These are phyloP conservation scores for Erodium chrysanthum DNA, from an alignment of 441 rosid genomes.

Conservation along the genomic window DNA sequence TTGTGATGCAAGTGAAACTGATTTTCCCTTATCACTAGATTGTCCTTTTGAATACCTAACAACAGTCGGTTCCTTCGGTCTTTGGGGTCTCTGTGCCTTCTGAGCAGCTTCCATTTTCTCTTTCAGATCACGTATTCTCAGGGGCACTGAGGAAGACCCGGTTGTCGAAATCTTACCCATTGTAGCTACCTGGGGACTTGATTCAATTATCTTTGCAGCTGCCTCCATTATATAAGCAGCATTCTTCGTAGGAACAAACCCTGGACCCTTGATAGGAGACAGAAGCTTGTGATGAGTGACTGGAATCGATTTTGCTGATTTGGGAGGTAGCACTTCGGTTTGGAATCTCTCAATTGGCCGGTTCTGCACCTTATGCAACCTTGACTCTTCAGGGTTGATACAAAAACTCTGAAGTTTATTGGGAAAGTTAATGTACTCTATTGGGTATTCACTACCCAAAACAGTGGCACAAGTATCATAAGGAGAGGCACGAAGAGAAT, in stretches of 20 bases:
- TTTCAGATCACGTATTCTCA: conserved; percentile 63
- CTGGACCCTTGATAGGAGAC: conserved; percentile 66
- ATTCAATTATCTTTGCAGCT: conserved; percentile 64
- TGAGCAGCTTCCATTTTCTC: conserved; percentile 64
- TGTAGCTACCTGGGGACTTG: conserved; percentile 38
- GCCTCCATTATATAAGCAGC: conserved; percentile 62
- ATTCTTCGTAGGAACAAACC: conserved; percentile 41
- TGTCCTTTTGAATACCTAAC: not conserved
- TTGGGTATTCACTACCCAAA: conserved; percentile 22
- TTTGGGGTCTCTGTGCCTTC: conserved; percentile 33
- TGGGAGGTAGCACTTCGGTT: conserved; percentile 69
- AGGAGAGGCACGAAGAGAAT: conserved; percentile 29
- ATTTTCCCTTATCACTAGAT: conserved; percentile 36
- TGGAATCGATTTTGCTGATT: conserved; percentile 58
- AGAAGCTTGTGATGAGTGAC: conserved; percentile 57
- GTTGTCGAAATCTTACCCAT: conserved; percentile 29
- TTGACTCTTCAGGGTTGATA: conserved; percentile 37
- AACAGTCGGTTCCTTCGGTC: conserved; percentile 19
- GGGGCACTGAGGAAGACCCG: conserved; percentile 51
- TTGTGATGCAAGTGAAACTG: conserved; percentile 30
- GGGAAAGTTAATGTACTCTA: conserved; percentile 27
- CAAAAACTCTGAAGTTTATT: conserved; percentile 30
- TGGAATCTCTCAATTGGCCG: conserved; percentile 65
- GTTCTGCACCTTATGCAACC: conserved; percentile 29
- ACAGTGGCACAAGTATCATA: not conserved